These are phyloP conservation scores for Rhodomyrtus psidioides DNA, from an alignment of 441 rosid species.

Conservation along the genomic window DNA sequence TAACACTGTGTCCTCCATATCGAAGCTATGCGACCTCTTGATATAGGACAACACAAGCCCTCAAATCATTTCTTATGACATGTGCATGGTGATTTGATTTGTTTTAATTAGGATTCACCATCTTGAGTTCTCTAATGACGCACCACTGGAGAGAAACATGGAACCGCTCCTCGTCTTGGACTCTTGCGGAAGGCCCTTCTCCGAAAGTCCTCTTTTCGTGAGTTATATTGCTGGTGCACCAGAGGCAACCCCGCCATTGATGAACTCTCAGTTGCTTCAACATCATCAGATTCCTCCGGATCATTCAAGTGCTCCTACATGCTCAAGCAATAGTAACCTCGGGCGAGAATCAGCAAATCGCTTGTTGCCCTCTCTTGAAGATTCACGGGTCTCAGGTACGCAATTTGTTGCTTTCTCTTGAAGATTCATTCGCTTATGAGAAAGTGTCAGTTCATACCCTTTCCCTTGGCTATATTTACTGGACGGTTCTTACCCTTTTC, in stretches of 20 bases:
- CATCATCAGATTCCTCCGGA: no score
- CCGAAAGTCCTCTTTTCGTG: background rate
- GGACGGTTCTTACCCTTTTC: background rate
- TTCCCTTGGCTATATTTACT: background rate
- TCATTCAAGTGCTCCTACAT: no score
- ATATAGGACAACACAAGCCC: no score
- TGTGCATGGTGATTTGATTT: background rate
- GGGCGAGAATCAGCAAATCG: no score
- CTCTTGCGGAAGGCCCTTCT: background rate
- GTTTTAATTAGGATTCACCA: background rate
- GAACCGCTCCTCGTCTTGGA: background rate
- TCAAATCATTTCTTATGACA: background rate
- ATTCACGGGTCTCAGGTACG: background rate
- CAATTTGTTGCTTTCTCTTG: background rate
- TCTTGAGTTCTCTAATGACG: background rate
- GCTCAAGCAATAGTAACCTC: no score
- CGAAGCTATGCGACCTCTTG: no score
- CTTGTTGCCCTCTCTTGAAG: no score
- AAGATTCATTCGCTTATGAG: background rate
- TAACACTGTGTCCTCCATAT: no score
- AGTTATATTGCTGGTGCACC: no score
- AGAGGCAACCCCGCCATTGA: no score
- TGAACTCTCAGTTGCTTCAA: no score
- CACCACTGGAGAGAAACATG: background rate
- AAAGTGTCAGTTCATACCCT: background rate